A percentile compares a stretch with the other conserved stretches of the same genome.
Evolutionary conservation across 1,284 basidiomycete genomes (phyloP).

Genomic region (Ustilago shanxiensis): DNA sequence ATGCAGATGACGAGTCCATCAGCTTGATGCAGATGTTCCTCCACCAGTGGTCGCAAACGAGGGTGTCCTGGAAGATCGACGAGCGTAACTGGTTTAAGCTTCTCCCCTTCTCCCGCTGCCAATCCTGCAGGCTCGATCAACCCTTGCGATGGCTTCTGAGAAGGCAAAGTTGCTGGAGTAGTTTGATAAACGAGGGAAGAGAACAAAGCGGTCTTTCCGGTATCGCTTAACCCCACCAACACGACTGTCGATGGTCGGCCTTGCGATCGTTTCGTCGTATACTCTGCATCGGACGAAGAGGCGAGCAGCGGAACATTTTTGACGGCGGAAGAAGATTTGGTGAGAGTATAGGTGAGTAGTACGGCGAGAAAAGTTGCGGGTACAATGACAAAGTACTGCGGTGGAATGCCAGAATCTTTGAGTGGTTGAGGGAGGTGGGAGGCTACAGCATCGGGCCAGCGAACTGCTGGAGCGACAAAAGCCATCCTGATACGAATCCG

Average conservation of each 20-base stretch:
- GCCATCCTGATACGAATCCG: constrained; percentile 26
- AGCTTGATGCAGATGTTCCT: constrained; percentile 50
- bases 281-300: constrained; percentile 1
- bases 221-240: constrained; percentile 57
- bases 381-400: constrained; percentile 49
- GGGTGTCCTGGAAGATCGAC: constrained; percentile 66
- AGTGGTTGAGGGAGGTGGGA: constrained; percentile 41
- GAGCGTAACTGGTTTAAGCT: constrained; percentile 40
- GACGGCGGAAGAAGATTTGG: constrained; percentile 27
- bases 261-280: constrained; percentile 28
- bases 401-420: constrained; percentile 37
- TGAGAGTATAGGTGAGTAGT: constrained; percentile 48
- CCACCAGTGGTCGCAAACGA: constrained; percentile 52
- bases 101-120: background rate
- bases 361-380: constrained; percentile 52
- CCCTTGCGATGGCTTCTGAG: constrained; percentile 52
- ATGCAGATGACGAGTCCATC: constrained; percentile 66
- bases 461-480: constrained; percentile 41
- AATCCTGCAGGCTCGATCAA: constrained; percentile 13
- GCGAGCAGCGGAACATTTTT: constrained; percentile 17
- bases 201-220: constrained; percentile 66
- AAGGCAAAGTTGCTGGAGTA: constrained; percentile 55
- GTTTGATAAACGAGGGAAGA: constrained; percentile 57
- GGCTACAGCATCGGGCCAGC: constrained; percentile 55
- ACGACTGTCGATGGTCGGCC: constrained; percentile 49